Conservation (phyloP, 305 asterid species). For the Solanum aculeatissimum region DNA sequence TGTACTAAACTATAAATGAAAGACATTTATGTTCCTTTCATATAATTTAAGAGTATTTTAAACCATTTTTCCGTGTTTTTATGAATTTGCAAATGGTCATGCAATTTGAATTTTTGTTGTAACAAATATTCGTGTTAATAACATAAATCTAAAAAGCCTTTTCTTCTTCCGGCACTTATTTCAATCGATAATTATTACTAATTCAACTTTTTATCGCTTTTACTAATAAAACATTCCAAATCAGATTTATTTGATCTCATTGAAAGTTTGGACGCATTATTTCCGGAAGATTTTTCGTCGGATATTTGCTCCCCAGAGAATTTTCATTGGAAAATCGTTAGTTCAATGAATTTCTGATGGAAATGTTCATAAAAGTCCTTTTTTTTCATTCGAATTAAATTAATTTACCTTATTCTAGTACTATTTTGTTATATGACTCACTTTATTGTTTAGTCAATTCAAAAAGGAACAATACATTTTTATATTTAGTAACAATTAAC, state of each 20-base stretch:
- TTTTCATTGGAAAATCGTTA: not conserved
- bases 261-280: not conserved
- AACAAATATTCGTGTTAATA: not conserved
- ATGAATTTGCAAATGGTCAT: not conserved
- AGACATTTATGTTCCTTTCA: too few relatives aligned
- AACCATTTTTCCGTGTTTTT: too few relatives aligned
- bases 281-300: not conserved
- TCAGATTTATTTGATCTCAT: not conserved
- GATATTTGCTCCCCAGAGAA: not conserved
- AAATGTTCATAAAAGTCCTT: not conserved
- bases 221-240: not conserved
- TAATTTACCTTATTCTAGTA: not conserved
- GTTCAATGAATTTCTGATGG: not conserved
- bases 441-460: not conserved
- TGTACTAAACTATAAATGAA: too few relatives aligned
- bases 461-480: not conserved
- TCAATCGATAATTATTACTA: not conserved
- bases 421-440: not conserved
- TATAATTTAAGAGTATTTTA: too few relatives aligned
- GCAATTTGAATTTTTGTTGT: not conserved
- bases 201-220: not conserved
- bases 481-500: not conserved
- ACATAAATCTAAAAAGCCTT: not conserved
- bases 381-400: not conserved
- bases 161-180: not conserved